phyloP scores from a whole-genome alignment of 2,329 filamentous ascomycete genomes.

The Sporothrix luriei region DNA sequence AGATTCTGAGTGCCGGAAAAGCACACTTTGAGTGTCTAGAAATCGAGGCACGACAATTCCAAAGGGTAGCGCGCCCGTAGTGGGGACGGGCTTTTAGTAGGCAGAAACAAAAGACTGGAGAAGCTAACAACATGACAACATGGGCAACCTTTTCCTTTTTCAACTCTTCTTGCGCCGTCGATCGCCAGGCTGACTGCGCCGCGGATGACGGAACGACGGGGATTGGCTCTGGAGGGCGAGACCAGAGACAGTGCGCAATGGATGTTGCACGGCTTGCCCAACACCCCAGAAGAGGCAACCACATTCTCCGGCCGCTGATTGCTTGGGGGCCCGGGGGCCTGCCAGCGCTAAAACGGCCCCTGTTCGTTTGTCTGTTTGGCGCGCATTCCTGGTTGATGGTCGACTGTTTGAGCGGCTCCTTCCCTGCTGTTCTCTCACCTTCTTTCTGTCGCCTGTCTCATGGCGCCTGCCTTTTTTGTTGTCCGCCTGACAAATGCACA shows the following conservation, averaged over 20 bases:
- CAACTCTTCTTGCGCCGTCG: neutral
- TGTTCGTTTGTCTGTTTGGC: neutral
- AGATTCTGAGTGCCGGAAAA: neutral
- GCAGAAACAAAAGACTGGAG: slow-evolving; percentile 17
- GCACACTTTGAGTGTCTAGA: neutral
- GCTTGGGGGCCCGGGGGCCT: neutral
- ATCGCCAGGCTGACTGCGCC: slow-evolving; percentile 29
- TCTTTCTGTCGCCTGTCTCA: neutral
- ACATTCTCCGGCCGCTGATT: slow-evolving; percentile 12
- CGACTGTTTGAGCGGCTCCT: neutral
- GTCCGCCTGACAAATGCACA: slow-evolving; percentile 21
- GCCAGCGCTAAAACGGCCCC: slow-evolving; percentile 1
- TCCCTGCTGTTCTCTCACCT: slow-evolving; percentile 18
- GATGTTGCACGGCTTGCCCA: neutral
- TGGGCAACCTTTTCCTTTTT: neutral
- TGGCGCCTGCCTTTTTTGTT: slow-evolving; percentile 19
- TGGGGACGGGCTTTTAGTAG: neutral
- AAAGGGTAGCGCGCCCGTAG: neutral
- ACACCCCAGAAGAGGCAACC: neutral
- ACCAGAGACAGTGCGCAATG: neutral
- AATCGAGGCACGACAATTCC: neutral
- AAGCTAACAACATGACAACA: neutral
- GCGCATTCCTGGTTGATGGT: slow-evolving; percentile 2
- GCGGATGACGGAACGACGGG: slow-evolving; percentile 19
- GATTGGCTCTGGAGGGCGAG: neutral